phyloP scores from a whole-genome alignment of 73 alveolate genomes.

The Stentor coeruleus region DNA sequence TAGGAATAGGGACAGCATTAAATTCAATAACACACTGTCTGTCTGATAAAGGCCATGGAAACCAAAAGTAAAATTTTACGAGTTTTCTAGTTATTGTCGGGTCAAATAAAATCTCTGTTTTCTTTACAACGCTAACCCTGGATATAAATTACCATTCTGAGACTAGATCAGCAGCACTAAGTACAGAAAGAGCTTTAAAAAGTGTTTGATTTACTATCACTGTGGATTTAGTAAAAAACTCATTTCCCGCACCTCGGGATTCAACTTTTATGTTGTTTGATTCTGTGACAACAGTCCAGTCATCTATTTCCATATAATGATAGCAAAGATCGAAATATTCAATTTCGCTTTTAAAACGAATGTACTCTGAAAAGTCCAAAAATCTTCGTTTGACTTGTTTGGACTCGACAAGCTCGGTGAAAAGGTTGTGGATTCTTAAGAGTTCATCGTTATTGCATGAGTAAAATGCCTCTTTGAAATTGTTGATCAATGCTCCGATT shows the following conservation, averaged over 20 bases:
- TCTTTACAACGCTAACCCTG: background rate
- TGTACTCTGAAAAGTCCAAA: too few relatives aligned
- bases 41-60: conserved; percentile 21
- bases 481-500: too few relatives aligned
- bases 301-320: too few relatives aligned
- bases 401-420: too few relatives aligned
- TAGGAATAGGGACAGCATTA: background rate
- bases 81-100: background rate
- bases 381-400: too few relatives aligned
- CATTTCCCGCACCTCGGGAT: conserved; percentile 10
- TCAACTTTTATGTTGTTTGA: background rate
- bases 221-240: background rate
- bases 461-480: too few relatives aligned
- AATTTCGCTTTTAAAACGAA: too few relatives aligned
- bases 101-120: background rate
- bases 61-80: background rate
- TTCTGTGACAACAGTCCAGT: background rate
- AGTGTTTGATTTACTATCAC: background rate
- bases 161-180: background rate
- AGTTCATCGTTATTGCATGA: too few relatives aligned
- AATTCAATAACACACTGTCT: conserved; percentile 6
- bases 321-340: too few relatives aligned
- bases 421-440: too few relatives aligned
- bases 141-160: background rate
- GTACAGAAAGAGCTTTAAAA: background rate